Percentiles rank a stretch among this genome's conserved stretches.
Evolutionary conservation across 83 land plant genomes (phyloP).

Genomic region (Picea abies): DNA sequence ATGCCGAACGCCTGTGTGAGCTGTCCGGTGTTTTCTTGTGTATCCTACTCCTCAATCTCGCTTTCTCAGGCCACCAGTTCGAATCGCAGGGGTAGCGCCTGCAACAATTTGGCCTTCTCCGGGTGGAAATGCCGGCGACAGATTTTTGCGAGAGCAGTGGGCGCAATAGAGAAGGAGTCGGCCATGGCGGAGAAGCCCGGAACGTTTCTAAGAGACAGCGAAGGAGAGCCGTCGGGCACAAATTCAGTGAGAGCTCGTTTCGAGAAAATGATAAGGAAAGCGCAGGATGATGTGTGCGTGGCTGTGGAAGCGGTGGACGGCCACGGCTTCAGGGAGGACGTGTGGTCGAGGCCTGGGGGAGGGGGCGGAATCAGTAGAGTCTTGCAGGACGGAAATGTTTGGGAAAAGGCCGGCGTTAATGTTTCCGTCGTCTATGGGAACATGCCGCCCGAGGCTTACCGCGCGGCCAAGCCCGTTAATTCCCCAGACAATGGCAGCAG

Average conservation of each 20-base stretch:
- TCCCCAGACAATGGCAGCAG: constrained; percentile 28
- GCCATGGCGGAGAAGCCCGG: constrained; percentile 71
- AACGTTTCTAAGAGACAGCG: constrained; percentile 74
- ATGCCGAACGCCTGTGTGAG: too few species aligned
- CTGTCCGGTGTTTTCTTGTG: too few species aligned
- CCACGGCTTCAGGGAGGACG: constrained; percentile 84
- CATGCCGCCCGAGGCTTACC: constrained; percentile 98
- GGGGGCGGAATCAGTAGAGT: constrained; percentile 98
- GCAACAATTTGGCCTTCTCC: too few species aligned
- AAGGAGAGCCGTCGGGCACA: constrained; percentile 20
- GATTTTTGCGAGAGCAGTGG: too few species aligned
- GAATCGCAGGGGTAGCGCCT: too few species aligned
- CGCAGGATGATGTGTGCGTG: constrained; percentile 86
- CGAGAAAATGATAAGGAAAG: constrained; percentile 88
- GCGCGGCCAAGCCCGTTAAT: constrained; percentile 75
- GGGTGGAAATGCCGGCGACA: too few species aligned
- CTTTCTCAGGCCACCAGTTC: too few species aligned
- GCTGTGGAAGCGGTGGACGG: constrained; percentile 90
- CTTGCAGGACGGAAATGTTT: constrained; percentile 87
- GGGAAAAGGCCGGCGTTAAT: constrained; percentile 99
- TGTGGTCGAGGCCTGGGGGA: constrained; percentile 95
- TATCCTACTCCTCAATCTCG: too few species aligned
- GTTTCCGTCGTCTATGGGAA: constrained; percentile 95
- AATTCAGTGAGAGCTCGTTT: constrained; percentile 73
- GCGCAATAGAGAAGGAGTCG: constrained; percentile 30